Evolutionary conservation across 768 basidiomycete genomes (phyloP), one percentile per base, ranked within the genome.

Genomic region (Porphyrellus cyaneotinctus): DNA sequence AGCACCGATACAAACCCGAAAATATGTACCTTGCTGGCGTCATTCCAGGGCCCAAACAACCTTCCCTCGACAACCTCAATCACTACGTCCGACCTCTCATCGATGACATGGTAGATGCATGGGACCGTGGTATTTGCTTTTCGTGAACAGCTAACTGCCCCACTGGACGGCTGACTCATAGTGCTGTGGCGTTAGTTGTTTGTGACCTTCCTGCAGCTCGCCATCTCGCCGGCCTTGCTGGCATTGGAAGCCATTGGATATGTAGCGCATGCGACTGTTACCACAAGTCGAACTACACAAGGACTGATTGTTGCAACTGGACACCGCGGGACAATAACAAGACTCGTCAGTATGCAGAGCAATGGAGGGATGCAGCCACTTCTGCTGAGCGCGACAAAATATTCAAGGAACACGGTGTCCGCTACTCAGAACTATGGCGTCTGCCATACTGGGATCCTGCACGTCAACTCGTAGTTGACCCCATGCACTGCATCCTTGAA

Each of bases 181-280:
- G 63, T 20, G 66, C 67, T 0, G 31, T 77, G 3, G 58, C 70
- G 0, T 50, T 58, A 6, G 47, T 66, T 1, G 53, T 73, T 2
- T 73, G 70, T 43, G 74, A 78, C 49, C 63, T 76, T 15, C 72
- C 65, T 2, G 74, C 69, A 1, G 66, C 70, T 0, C 33, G 60
- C 8, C 66, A 73, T 37, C 12, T 65, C 52, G 4, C 36, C 62
- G 6, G 65, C 61, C 2, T 47, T 30, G 37, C 49, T 9, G 17
- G 39, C 8, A 28, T 53, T 13, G 22, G 45, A 1, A 64, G 65
- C 9, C 56, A 72, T n/a, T 61, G 59, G 6, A 63, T 62, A 28
- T 75, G 73, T 49, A 54, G 60, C 0, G 45, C 65, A 0, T 75
- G 74, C 42, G 36, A 67, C 17, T 64, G 64, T 39, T 60, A 48